Evolutionary conservation across 768 basidiomycete genomes (phyloP).

Genomic region (Solioccasus polychromus): DNA sequence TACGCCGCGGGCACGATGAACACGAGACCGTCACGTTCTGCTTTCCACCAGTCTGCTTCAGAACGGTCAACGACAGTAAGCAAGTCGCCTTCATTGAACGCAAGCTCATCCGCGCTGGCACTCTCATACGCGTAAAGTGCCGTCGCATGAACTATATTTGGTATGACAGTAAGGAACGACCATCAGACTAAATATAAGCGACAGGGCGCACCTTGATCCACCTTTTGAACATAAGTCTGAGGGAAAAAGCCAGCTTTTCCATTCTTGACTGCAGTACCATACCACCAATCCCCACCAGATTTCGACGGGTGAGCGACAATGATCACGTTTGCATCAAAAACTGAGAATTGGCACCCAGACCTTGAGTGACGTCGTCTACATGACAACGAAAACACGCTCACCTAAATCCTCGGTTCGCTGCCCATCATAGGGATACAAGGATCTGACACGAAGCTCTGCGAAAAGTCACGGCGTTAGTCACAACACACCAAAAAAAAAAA

Average conservation of each 20-base stretch:
- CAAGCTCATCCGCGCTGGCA: slow-evolving; percentile 73
- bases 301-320: slow-evolving; percentile 84
- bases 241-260: slow-evolving; percentile 88
- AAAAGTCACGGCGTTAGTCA: slow-evolving; percentile 4
- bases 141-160: slow-evolving; percentile 57
- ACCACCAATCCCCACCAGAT: slow-evolving; percentile 90
- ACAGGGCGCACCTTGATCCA: slow-evolving; percentile 51
- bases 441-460: slow-evolving; percentile 70
- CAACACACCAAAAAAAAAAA: background rate
- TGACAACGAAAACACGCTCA: slow-evolving; percentile 37
- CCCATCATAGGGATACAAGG: slow-evolving; percentile 82
- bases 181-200: background rate
- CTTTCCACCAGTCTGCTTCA: slow-evolving; percentile 96
- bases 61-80: slow-evolving; percentile 77
- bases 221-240: slow-evolving; percentile 76
- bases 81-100: slow-evolving; percentile 77
- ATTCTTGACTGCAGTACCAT: slow-evolving; percentile 63
- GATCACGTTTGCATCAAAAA: slow-evolving; percentile 77
- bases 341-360: slow-evolving; percentile 35
- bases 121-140: slow-evolving; percentile 80
- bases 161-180: background rate
- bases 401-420: slow-evolving; percentile 88
- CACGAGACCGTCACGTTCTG: slow-evolving; percentile 79
- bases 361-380: slow-evolving; percentile 1
- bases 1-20: slow-evolving; percentile 93